Evolutionary conservation across 352 stramenopile genomes (phyloP), one percentile per base, ranked within the genome.

Genomic region (Blastocystis sp.): DNA sequence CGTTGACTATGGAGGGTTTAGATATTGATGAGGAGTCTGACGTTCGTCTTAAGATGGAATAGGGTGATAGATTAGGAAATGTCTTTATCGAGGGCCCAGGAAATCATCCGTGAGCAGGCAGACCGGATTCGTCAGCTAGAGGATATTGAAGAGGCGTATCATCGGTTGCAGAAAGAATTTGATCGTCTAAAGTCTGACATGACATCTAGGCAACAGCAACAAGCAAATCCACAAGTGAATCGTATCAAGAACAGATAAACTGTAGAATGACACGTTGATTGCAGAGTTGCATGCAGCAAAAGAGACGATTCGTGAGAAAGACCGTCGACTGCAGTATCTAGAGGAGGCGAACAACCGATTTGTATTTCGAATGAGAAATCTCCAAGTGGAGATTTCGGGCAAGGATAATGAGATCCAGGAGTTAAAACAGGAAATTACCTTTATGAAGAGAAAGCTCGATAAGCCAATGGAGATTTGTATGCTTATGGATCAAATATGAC

Each of bases 351-450:
- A 83, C 16, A 66, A 83, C n/a, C 71, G 71, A 21, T 39, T 83
- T 51, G 51, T 83, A 32, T 83, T 83, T 42, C 71, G 46, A 39
- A 83, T 83, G 71, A 52, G 71, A 32, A 83, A 83, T 66, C 54
- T 83, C 14, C 71, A 66, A 27, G 71, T 83, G 4, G 46, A 83
- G 21, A 83, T 83, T 21, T 59, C 46, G 2, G 71, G 71, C 16
- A 83, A 83, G 71, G 71, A 83, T 11, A 83, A 83, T 35, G 37
- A 51, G 24, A 83, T 83, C 16, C 14, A 12, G 6, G 71, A 83
- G 51, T 56, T 83, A 14, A 83, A 83, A n/a, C 71, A 83, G 27
- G 71, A 83, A 46, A 83, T 83, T 29, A 83, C 63, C 54, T 83
- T 83, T 43, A 65, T 83, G 19, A 83, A 83, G 24, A 27, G 71